A percentile compares a stretch with the other conserved stretches of the same genome.
Evolutionary conservation across 2,329 filamentous ascomycete species (phyloP).

Genomic region (Aaosphaeria arxii): DNA sequence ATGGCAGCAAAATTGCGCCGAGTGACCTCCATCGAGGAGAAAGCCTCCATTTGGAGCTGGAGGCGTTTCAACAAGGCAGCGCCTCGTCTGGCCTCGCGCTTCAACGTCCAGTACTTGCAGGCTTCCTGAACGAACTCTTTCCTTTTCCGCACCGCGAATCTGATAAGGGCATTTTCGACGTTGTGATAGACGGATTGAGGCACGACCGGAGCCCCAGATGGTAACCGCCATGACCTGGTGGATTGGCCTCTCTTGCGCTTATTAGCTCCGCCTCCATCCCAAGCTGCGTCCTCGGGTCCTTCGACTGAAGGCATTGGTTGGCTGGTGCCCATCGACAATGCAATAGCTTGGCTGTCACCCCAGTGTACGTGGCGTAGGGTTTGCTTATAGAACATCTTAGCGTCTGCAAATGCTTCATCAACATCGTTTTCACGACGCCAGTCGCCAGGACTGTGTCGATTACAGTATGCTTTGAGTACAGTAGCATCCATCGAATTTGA

Average conservation of each 20-base stretch:
- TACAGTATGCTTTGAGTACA: constrained; percentile 89
- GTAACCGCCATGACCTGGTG: constrained; percentile 81
- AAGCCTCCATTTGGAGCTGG: constrained; percentile 92
- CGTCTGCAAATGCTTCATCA: constrained; percentile 73
- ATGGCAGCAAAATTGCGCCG: constrained; percentile 93
- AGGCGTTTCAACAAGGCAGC: constrained; percentile 89
- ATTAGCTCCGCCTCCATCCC: constrained; percentile 53
- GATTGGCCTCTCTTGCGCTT: constrained; percentile 55
- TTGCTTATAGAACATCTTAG: constrained; percentile 84
- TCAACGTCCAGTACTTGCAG: constrained; percentile 97
- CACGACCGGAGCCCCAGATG: constrained; percentile 91
- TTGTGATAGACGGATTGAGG: constrained; percentile 83
- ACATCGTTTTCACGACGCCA: constrained; percentile 86
- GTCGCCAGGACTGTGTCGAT: constrained; percentile 88
- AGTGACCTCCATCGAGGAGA: constrained; percentile 96
- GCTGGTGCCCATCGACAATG: constrained; percentile 73
- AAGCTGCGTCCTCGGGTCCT: constrained; percentile 41
- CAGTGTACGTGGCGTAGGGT: constrained; percentile 87
- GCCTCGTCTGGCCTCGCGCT: constrained; percentile 86
- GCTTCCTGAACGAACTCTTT: constrained; percentile 92
- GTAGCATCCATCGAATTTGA: constrained; percentile 76
- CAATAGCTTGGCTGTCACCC: constrained; percentile 85
- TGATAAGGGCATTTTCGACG: constrained; percentile 77
- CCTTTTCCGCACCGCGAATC: constrained; percentile 80
- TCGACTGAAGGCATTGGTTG: constrained; percentile 55